Base-by-base conservation (phyloP, 108 stramenopile genomes). In the Epipyxis sp. region DNA sequence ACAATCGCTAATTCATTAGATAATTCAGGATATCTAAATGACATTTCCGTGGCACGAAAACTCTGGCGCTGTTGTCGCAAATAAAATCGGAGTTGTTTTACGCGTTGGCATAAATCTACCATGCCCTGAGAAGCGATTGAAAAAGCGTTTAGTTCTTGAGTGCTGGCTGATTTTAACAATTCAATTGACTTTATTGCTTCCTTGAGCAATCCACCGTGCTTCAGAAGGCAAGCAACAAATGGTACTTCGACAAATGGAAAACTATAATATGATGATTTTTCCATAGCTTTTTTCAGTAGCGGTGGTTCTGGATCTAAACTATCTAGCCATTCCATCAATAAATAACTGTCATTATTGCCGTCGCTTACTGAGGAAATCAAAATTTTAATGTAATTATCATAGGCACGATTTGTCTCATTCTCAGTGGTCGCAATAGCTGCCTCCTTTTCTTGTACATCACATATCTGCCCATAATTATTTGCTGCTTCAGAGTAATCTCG, bases 231-330 rank as follows among this genome's bases (percentile, higher is more conserved):
- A 39, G 71, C 71, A 6, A 74, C 25, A 32, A 34, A 46, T 6
- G 71, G 71, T 34, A 74, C 41, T 39, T 74, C 71, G 43, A 37
- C 40, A 29, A 42, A 27, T 6, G 42, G 32, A 37, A 74, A 74
- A 13, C 46, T 29, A 57, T 74, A 74, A 3, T 37, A 34, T 20
- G 42, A 37, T 27, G 16, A 6, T 42, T 37, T 27, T 25, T 74
- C 50, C 10, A 74, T 13, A 10, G 32, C 43, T 57, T 74, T 3
- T 3, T 42, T 13, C 3, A 74, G 71, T 13, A 37, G 6, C n/a
- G 34, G 13, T 6, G 32, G 71, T 46, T 74, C 71, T 37, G 71
- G 71, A 34, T 54, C 46, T 39, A 34, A 32, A 42, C 13, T 13
- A 37, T 74, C 71, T 29, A 74, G 16, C n/a, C n/a, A n/a, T n/a